Base-by-base conservation (phyloP, 345 rosid genomes). In the Bruguiera sexangula region DNA sequence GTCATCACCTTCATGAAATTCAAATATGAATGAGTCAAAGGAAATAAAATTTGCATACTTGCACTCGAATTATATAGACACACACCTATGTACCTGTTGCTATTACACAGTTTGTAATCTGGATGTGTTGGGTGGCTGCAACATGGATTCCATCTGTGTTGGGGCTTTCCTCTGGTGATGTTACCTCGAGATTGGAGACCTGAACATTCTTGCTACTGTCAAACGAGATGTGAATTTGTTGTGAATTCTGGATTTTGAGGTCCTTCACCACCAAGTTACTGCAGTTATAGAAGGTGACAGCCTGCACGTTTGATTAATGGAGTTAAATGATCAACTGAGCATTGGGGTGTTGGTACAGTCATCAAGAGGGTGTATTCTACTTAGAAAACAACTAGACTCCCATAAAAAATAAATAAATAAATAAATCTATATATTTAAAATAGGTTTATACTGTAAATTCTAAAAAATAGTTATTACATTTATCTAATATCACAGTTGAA, bases 131-230 rank as follows among this genome's bases (percentile, higher is more conserved):
- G 50, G 91, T 88, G 22, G 68, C 36, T 0, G 94, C 80, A 69
- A 91, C 74, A 70, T 93, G 97, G 72, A 93, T 93, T 37, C 98
- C 98, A 56, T 91, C 97, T 0, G 97, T 93, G 80, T 93, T 93
- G 6, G 98, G 98, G 72, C 96, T 89, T 37, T 78, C 59, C 27
- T 54, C 74, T 0, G 97, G 95, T 0, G 95, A 84, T 10, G 82
- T 83, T 5, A 93, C 79, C 11, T 1, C 53, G 39, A 93, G 85
- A 66, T 79, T 58, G 5, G 90, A 81, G 74, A 82, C 90, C 22
- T 29, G 31, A 63, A 93, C 91, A 31, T 80, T 63, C 29, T 8
- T 72, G 79, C 92, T 81, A 39, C 69, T 71, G 29, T 91, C 75
- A 21, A 93, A 88, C 3, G 89, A 79, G 54, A 89, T 57, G 58